Base-by-base conservation (phyloP, 495 filamentous ascomycete genomes). In the Penicillium argentinense region DNA sequence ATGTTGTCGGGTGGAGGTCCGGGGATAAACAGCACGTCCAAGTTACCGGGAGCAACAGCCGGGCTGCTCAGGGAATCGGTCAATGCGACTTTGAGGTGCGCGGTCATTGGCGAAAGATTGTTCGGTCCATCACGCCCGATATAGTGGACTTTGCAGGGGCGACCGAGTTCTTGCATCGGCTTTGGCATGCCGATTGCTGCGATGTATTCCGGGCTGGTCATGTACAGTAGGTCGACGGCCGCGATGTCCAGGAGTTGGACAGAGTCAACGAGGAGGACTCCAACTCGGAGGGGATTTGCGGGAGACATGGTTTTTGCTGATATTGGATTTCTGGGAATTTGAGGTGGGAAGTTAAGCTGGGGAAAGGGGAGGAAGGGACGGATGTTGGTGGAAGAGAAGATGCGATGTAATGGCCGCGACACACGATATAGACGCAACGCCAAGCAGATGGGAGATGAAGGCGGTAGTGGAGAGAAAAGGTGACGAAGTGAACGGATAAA, bases 1-100 rank as follows among this genome's bases (percentile, higher is more conserved):
- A 50, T 54, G 3, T 28, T 37, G 14, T 49, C 49, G 0, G 78
- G 76, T 39, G 80, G 67, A 6, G 76, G 74, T 0, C 80, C 80
- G 0, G 79, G 80, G 2, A 84, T 49, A 0, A 76, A 42, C 16
- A 82, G 50, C 42, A 81, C 57, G 53, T 82, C 77, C 1, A 83
- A 66, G 25, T 68, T 69, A 3, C 80, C 79, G 0, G 58, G 58
- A 2, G 49, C 60, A 5, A 81, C 76, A 5, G 66, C 69, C 1
- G 59, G 24, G 57, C 75, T 66, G 9, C 51, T 50, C 19, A 68
- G 54, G 43, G 72, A 65, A 45, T 76, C 57, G 0, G 73, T 77
- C 22, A 72, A 53, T 2, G 50, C 25, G 12, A 79, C 34, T 6
- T 45, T 33, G 23, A 66, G 40, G 22, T 62, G 47, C 0, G 71